Evolutionary conservation across 2,329 filamentous ascomycete genomes (phyloP).

Genomic region (Boeremia exigua): DNA sequence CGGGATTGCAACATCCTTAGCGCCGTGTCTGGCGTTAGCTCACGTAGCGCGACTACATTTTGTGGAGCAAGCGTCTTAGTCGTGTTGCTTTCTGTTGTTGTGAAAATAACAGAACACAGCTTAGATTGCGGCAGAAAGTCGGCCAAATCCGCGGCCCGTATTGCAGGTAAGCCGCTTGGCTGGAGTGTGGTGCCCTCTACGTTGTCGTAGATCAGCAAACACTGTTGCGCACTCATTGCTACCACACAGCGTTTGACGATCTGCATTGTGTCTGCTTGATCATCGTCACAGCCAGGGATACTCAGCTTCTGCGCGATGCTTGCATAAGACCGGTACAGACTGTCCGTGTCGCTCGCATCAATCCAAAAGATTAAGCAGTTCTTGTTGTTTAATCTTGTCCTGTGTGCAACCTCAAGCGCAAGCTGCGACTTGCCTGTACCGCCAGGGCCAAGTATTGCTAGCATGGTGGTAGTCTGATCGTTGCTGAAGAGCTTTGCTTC

Average conservation of each 20-base stretch:
- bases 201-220: slow-evolving; percentile 26
- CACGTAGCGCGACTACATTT: slow-evolving; percentile 21
- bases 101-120: slow-evolving; percentile 24
- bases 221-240: background rate
- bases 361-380: slow-evolving; percentile 56
- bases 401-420: slow-evolving; percentile 50
- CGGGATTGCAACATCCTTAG: slow-evolving; percentile 24
- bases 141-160: slow-evolving; percentile 18
- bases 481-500: slow-evolving; percentile 33
- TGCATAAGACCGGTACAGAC: slow-evolving; percentile 48
- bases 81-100: slow-evolving; percentile 21
- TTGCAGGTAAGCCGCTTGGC: background rate
- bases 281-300: slow-evolving; percentile 28
- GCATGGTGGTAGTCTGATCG: slow-evolving; percentile 19
- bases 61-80: slow-evolving; percentile 21
- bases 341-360: slow-evolving; percentile 47
- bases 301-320: slow-evolving; percentile 34
- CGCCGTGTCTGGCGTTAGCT: slow-evolving; percentile 23
- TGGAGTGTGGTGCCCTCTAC: slow-evolving; percentile 31
- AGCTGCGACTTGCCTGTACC: slow-evolving; percentile 34
- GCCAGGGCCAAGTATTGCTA: slow-evolving; percentile 25
- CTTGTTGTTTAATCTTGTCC: slow-evolving; percentile 41
- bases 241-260: slow-evolving; percentile 23
- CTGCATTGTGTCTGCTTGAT: slow-evolving; percentile 25
- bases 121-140: slow-evolving; percentile 23